phyloP scores from a whole-genome alignment of 169 alveolate genomes.

The Toxoplasma gondii region DNA sequence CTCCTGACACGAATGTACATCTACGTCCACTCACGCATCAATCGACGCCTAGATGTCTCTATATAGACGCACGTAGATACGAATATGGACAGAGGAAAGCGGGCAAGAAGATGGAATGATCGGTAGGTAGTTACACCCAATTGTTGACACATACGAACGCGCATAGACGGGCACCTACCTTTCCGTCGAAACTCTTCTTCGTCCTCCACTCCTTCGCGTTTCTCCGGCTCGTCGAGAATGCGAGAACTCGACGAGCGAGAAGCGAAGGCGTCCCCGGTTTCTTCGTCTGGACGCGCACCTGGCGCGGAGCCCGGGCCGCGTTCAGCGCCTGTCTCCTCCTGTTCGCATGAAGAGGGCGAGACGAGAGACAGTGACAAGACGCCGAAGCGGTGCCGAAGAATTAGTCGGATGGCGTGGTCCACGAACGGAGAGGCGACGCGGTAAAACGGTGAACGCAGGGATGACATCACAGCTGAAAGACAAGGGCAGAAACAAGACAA shows the following conservation, averaged over 20 bases:
- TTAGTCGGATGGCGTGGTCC: slow-evolving; percentile 26
- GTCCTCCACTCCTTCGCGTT: neutral
- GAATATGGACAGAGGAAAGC: no score
- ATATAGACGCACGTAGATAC: no score
- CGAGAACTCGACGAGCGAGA: neutral
- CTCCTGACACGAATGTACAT: no score
- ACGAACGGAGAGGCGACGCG: slow-evolving; percentile 18
- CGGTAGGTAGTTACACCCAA: no score
- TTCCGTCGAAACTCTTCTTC: neutral
- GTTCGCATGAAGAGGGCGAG: neutral
- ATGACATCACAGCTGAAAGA: slow-evolving; percentile 14
- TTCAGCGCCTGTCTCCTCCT: neutral
- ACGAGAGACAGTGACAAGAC: neutral
- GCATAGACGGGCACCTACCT: no score
- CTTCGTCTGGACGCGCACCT: neutral
- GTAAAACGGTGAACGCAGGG: slow-evolving; percentile 29
- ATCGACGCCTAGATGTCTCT: no score
- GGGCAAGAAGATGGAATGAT: no score
- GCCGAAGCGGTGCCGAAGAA: neutral
- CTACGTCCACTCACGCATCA: no score
- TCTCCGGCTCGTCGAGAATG: neutral
- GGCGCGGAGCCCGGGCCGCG: neutral
- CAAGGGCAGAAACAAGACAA: neutral
- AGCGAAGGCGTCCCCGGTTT: neutral
- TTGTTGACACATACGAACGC: no score